A percentile compares a stretch with the other conserved stretches of the same genome.
These are phyloP conservation scores for Erodium trifolium DNA, from an alignment of 441 rosid genomes.

Conservation along the genomic window DNA sequence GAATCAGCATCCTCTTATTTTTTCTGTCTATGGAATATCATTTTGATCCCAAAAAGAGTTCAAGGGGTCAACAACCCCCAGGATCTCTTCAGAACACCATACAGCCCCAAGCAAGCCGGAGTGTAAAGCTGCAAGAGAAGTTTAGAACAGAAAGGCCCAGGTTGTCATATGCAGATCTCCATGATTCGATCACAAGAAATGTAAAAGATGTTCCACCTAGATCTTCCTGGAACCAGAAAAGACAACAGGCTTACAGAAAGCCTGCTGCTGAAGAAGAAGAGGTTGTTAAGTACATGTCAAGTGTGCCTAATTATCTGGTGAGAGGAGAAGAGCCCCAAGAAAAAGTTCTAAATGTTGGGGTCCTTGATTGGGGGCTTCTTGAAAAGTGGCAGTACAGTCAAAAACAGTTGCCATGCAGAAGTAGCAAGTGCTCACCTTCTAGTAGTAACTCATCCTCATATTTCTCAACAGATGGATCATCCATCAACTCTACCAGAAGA, in stretches of 20 bases:
- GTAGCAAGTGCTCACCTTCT: conserved; percentile 43
- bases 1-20: neutral
- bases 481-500: conserved; percentile 42
- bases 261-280: conserved; percentile 41
- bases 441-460: conserved; percentile 44
- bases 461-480: conserved; percentile 45
- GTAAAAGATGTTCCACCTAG: conserved; percentile 29
- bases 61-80: conserved; percentile 21
- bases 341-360: conserved; percentile 71
- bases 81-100: conserved; percentile 27
- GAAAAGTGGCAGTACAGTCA: conserved; percentile 71
- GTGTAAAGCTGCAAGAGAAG: conserved; percentile 29
- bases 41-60: conserved; percentile 24
- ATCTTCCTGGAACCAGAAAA: conserved; percentile 24
- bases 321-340: conserved; percentile 47
- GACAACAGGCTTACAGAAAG: conserved; percentile 21
- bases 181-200: conserved; percentile 35
- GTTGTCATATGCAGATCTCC: conserved; percentile 41
- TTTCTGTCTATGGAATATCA: conserved; percentile 36
- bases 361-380: conserved; percentile 80
- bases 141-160: conserved; percentile 37
- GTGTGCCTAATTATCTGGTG: conserved; percentile 77
- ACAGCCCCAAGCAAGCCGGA: conserved; percentile 24
- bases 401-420: conserved; percentile 34
- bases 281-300: conserved; percentile 86